Conservation (phyloP, 768 basidiomycete genomes). For the Lactarius quietus region DNA sequence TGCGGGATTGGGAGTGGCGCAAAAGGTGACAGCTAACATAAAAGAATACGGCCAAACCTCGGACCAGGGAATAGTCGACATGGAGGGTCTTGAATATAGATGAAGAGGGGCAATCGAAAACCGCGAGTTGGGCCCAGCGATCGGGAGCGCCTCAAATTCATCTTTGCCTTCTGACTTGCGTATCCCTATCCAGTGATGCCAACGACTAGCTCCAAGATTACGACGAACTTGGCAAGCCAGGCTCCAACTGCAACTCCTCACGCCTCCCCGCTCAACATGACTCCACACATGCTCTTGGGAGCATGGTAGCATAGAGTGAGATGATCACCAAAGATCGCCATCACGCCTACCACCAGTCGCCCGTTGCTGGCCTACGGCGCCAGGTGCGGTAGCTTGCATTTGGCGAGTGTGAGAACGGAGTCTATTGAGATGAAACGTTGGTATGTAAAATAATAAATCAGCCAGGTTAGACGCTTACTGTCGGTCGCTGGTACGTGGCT, state of each 20-base stretch:
- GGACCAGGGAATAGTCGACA: conserved; percentile 24
- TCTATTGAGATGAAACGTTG: conserved; percentile 40
- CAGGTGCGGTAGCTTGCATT: conserved; percentile 56
- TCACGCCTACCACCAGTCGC: conserved; percentile 38
- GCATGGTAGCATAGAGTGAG: conserved; percentile 20
- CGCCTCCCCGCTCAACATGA: conserved; percentile 44
- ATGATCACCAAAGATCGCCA: conserved; percentile 46
- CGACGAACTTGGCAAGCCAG: conserved; percentile 35
- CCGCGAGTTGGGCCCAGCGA: conserved; percentile 13
- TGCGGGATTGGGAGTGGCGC: conserved; percentile 30
- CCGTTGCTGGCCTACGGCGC: conserved; percentile 46
- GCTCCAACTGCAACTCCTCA: conserved; percentile 34
- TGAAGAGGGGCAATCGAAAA: conserved; percentile 16
- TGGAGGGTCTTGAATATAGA: conserved; percentile 17
- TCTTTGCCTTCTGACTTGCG: conserved; percentile 27
- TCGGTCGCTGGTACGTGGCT: conserved; percentile 75
- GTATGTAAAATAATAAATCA: conserved; percentile 20
- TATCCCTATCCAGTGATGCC: conserved; percentile 38
- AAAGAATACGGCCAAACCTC: conserved; percentile 19
- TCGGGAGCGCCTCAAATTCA: conserved; percentile 17
- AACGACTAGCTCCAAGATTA: conserved; percentile 38
- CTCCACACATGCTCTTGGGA: conserved; percentile 41
- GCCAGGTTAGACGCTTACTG: conserved; percentile 54
- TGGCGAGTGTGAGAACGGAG: conserved; percentile 86
- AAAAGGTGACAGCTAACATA: conserved; percentile 20